Evolutionary conservation across 177 flowering plant genomes (phyloP), one percentile per base, ranked within the genome.

Genomic region (Tripterygium wilfordii): DNA sequence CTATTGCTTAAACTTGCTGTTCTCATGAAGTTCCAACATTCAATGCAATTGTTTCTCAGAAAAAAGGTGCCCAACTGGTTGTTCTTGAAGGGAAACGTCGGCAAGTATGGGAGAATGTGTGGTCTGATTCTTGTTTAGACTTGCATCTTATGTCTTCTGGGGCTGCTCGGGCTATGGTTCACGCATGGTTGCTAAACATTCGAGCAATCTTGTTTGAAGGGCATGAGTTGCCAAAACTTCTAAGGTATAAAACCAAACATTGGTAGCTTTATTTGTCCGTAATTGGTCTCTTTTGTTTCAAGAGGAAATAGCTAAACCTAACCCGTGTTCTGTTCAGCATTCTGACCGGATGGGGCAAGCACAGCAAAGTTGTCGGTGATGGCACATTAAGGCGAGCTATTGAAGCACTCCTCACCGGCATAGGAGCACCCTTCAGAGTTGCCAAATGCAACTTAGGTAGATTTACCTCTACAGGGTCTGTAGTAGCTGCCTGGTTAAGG

Each of bases 261-360:
- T n/a, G n/a, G n/a, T n/a, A n/a, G n/a, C n/a, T n/a, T n/a, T n/a
- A n/a, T n/a, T n/a, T n/a, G n/a, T n/a, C n/a, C n/a, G n/a, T n/a
- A n/a, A n/a, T n/a, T n/a, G n/a, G n/a, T n/a, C n/a, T n/a, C n/a
- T n/a, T n/a, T n/a, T n/a, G 3, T 51, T 21, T 4, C 2, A 16
- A 39, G 26, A 28, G 29, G 10, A 19, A 16, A 29, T n/a, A 25
- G n/a, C 28, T 22, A 6, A 51, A 12, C 24, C 6, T 5, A 37
- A 51, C 20, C 14, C 13, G 2, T 32, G 2, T 5, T 18, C 42
- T 56, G 42, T 59, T 40, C 85, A 92, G 98, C 73, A 92, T 92
- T 55, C 61, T 94, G 70, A 94, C 99, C 2, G 99, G 99, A 5
- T 94, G 99, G 99, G 99, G 99, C 25, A 94, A 89, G 48, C 99